Percentiles rank a stretch among this genome's conserved stretches.
Evolutionary conservation across 768 basidiomycete species (phyloP).

Genomic region (Tylopilus plumbeoviolaceoides): DNA sequence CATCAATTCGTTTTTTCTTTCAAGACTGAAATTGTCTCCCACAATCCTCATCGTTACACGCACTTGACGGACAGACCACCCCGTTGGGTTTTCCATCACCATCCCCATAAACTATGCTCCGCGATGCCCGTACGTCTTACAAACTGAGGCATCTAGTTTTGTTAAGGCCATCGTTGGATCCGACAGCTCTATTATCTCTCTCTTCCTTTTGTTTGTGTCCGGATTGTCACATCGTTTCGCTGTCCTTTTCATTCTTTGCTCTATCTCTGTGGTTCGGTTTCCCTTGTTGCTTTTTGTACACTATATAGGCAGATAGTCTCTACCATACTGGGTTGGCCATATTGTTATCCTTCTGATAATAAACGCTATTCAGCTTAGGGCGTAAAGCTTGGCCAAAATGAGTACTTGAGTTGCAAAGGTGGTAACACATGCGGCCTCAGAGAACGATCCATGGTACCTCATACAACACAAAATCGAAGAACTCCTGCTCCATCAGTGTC

Average conservation of each 20-base stretch:
- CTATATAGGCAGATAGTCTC: conserved; percentile 44
- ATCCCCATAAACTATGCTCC: conserved; percentile 10
- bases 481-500: conserved; percentile 90
- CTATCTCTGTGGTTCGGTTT: conserved; percentile 19
- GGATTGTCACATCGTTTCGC: conserved; percentile 14
- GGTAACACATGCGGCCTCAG: conserved; percentile 29
- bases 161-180: conserved; percentile 12
- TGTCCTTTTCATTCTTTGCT: conserved; percentile 19
- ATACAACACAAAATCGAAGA: conserved; percentile 91
- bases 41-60: conserved; percentile 14
- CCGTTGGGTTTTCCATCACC: conserved; percentile 12
- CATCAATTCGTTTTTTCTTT: conserved; percentile 13
- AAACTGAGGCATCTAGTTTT: conserved; percentile 4
- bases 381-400: neutral
- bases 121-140: conserved; percentile 16
- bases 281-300: conserved; percentile 32
- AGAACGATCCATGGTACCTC: conserved; percentile 89
- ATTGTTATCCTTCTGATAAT: conserved; percentile 62
- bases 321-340: conserved; percentile 54
- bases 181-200: conserved; percentile 16
- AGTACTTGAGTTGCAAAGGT: neutral
- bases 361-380: conserved; percentile 36
- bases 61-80: conserved; percentile 21
- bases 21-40: conserved; percentile 15
- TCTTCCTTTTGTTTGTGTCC: conserved; percentile 6